Conservation (phyloP, 139 green algal species). For the Limnomonas spitsbergensis region DNA sequence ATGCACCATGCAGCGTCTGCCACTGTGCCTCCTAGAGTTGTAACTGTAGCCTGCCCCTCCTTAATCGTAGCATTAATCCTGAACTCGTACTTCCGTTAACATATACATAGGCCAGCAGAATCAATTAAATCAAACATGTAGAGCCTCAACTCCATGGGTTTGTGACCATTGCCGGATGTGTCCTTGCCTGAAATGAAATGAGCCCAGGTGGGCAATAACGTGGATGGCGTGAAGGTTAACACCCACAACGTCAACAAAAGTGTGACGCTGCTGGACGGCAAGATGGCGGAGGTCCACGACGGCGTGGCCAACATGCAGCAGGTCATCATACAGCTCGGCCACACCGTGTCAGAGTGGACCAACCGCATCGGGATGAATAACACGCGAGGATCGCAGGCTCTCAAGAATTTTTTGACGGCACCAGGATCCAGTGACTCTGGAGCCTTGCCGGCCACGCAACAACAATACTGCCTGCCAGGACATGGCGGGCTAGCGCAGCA, state of each 20-base stretch:
- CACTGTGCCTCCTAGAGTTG: too few species aligned
- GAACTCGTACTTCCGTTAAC: too few species aligned
- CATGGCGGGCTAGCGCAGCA: too few species aligned
- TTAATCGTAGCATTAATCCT: too few species aligned
- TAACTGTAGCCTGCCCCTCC: too few species aligned
- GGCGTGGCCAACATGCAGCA: constrained; percentile 5
- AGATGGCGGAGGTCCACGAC: constrained; percentile 26
- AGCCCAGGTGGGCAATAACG: neutral
- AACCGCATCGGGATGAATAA: constrained; percentile 44
- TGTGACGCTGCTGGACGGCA: constrained; percentile 30
- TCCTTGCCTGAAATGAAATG: too few species aligned
- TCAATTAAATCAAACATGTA: too few species aligned
- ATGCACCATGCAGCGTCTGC: too few species aligned
- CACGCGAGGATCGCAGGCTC: constrained; percentile 20
- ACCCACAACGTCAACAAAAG: constrained; percentile 31
- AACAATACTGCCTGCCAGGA: too few species aligned
- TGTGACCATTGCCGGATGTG: too few species aligned
- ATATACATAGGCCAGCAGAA: too few species aligned
- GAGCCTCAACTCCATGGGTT: too few species aligned
- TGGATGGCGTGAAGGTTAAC: constrained; percentile 20
- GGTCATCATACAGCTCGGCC: constrained; percentile 38
- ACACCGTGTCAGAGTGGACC: constrained; percentile 36
- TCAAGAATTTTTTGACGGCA: constrained; percentile 17
- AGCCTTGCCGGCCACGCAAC: neutral
- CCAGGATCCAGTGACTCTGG: neutral